These are phyloP conservation scores for Metarhizium robertsii DNA, from an alignment of 2,329 filamentous ascomycete species.

Conservation along the genomic window DNA sequence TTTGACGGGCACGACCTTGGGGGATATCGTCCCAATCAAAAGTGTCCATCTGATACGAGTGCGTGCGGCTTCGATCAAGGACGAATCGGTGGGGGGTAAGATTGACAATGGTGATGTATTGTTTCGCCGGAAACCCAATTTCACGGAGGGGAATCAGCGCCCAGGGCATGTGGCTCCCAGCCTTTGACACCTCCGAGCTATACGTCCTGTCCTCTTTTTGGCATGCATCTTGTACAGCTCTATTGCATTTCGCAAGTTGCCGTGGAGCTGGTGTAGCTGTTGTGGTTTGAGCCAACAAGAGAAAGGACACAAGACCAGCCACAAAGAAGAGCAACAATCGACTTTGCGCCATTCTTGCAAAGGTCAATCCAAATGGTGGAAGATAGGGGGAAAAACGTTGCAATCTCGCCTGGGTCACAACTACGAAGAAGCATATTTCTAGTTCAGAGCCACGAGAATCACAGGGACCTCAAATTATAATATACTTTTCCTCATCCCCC, in stretches of 20 bases:
- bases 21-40: conserved; percentile 25
- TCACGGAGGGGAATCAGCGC: background rate
- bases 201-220: conserved; percentile 5
- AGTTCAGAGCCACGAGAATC: background rate
- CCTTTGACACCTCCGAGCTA: conserved; percentile 2
- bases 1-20: conserved; percentile 21
- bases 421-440: background rate
- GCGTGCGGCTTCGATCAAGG: conserved; percentile 15
- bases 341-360: background rate
- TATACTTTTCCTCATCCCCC: background rate
- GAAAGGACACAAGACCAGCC: background rate
- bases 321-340: background rate
- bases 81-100: conserved; percentile 22
- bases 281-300: background rate
- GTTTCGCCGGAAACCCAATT: conserved; percentile 9
- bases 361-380: background rate
- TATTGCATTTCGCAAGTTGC: background rate
- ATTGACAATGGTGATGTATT: conserved; percentile 25
- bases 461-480: background rate
- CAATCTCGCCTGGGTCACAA: background rate
- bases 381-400: background rate
- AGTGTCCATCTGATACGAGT: conserved; percentile 21
- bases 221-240: conserved; percentile 1
- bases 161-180: conserved; percentile 8
- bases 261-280: background rate